Conservation (phyloP, 202 grass and related monocot species). For the Panicum hallii region DNA sequence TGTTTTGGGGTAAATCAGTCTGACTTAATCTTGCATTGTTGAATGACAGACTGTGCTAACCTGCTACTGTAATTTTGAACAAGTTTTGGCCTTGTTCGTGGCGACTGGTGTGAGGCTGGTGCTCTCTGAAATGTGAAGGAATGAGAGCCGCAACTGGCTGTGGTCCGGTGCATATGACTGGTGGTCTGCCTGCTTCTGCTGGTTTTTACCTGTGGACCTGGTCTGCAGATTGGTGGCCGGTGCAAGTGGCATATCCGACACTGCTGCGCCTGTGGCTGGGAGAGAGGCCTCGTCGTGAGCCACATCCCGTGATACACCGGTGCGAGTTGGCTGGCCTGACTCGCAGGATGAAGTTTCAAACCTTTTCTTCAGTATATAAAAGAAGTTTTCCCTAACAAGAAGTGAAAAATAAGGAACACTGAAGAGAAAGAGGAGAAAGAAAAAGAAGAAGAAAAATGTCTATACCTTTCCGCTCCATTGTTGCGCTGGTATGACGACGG, state of each 20-base stretch:
- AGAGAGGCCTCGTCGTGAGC: neutral
- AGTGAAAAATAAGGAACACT: too few species aligned
- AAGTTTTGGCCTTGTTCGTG: neutral
- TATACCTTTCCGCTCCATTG: too few species aligned
- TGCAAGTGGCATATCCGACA: neutral
- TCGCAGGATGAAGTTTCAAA: neutral
- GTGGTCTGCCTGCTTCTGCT: too few species aligned
- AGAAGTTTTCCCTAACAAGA: too few species aligned
- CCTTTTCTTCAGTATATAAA: too few species aligned
- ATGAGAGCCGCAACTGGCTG: neutral
- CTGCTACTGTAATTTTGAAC: neutral
- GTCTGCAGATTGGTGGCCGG: too few species aligned
- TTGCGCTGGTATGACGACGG: too few species aligned
- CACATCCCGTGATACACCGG: neutral
- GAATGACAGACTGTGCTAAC: neutral
- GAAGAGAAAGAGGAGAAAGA: too few species aligned
- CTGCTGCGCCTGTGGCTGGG: neutral
- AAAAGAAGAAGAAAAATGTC: too few species aligned
- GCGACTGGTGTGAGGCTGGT: neutral
- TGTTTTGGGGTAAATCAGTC: too few species aligned
- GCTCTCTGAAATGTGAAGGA: neutral
- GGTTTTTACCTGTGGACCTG: neutral
- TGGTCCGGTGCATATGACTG: neutral
- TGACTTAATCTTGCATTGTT: neutral
- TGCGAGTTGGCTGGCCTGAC: neutral